Base-by-base conservation (phyloP, 108 stramenopile species). In the Pseudonitzschia pungens region DNA sequence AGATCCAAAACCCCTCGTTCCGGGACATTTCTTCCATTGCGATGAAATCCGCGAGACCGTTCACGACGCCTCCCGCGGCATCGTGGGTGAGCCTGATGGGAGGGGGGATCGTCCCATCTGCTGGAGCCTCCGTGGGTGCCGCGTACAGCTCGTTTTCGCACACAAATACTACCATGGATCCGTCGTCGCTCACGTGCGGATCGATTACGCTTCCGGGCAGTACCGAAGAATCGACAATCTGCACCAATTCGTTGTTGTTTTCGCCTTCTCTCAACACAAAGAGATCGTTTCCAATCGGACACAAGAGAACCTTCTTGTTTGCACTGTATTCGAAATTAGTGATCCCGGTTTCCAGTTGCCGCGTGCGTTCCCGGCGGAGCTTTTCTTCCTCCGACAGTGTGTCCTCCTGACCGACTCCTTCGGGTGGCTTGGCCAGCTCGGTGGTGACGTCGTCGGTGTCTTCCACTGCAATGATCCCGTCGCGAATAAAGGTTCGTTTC, bases 11-110 rank as follows among this genome's bases (percentile, higher is more conserved):
- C 7, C 97, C 97, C 43, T 83, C 59, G 79, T 96, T 96, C 11
- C 94, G 84, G 68, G 92, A 90, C 97, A 97, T 96, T 85, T 97
- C 97, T 69, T 90, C 89, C 69, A 86, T 83, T 1, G 89, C 89
- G 28, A 86, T 45, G 50, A 79, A 88, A 72, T 90, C 89, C 16
- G 89, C 89, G 20, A 86, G 53, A 10, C 86, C 89, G 68, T 85
- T 83, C 8, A 73, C 86, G 28, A 81, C 27, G 10, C 86, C 63
- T 44, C 51, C 20, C 12, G 8, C 26, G 7, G 74, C 57, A 26
- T 68, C 50, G 28, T 24, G 14, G 42, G 36, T 72, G 0, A 45
- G 16, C 20, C 11, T 31, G 36, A 7, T 22, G n/a, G 52, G 36
- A 26, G 52, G 20, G 1, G 33, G 21, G n/a, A 51, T 44, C 18